Evolutionary conservation across 1,284 basidiomycete species (phyloP).

Genomic region (Rhodotorula mucilaginosa): DNA sequence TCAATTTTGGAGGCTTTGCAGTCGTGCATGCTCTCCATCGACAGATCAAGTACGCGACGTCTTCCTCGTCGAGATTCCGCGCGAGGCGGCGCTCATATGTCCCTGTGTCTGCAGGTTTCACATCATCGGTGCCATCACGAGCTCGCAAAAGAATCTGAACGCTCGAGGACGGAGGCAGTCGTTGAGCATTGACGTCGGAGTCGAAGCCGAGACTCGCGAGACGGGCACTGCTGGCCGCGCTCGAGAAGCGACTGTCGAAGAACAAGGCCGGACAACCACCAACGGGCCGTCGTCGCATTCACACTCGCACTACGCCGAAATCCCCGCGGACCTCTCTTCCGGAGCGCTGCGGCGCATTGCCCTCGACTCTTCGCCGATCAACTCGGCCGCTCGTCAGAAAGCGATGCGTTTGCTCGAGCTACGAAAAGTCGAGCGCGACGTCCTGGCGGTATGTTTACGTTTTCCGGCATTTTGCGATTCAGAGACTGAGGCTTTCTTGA

Average conservation of each 20-base stretch:
- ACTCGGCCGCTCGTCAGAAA: conserved; percentile 13
- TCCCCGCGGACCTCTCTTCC: neutral
- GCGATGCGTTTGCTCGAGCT: conserved; percentile 27
- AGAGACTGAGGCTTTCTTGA: neutral
- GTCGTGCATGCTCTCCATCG: conserved; percentile 17
- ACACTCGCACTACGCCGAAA: too few species aligned
- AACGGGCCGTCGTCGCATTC: too few species aligned
- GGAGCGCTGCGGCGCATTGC: neutral
- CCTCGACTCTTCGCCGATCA: neutral
- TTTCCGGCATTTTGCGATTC: neutral
- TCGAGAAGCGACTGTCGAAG: too few species aligned
- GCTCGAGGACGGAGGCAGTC: neutral
- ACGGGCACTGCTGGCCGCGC: too few species aligned
- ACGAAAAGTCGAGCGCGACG: conserved; percentile 18
- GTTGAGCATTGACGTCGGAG: neutral
- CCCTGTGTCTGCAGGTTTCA: neutral
- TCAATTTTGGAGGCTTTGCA: conserved; percentile 19
- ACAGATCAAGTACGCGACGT: conserved; percentile 18
- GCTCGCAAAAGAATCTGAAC: neutral
- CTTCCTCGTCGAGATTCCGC: too few species aligned
- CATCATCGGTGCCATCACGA: neutral
- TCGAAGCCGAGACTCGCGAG: too few species aligned
- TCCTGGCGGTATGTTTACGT: conserved; percentile 7
- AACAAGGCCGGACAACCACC: too few species aligned
- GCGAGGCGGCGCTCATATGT: too few species aligned